Evolutionary conservation across 106 monocot species (phyloP).

Genomic region (Dendrobium nobile): DNA sequence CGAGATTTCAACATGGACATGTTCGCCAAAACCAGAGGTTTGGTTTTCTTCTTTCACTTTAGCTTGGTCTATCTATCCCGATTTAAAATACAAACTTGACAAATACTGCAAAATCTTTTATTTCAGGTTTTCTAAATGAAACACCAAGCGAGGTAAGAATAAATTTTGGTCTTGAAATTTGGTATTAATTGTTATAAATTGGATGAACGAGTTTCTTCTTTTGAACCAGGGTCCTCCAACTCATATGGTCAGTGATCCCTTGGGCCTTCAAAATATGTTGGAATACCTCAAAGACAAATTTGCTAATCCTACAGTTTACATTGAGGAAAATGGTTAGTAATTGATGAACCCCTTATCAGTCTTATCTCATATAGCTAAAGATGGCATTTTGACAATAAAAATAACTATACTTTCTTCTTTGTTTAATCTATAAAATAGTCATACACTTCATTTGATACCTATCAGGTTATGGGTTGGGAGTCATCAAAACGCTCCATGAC

Average conservation of each 20-base stretch:
- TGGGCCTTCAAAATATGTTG: constrained; percentile 36
- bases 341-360: too few species aligned
- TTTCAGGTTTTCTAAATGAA: neutral
- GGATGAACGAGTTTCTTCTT: neutral
- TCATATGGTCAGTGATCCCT: constrained; percentile 14
- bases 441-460: neutral
- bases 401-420: neutral
- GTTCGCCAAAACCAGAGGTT: constrained; percentile 22
- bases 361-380: too few species aligned
- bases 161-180: neutral
- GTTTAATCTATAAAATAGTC: too few species aligned
- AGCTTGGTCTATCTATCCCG: neutral
- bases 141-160: neutral
- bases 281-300: constrained; percentile 34
- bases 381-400: too few species aligned
- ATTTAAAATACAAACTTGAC: neutral
- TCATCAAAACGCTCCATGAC: constrained; percentile 13
- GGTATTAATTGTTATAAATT: neutral
- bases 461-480: neutral
- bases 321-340: constrained; percentile 66
- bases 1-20: constrained; percentile 28
- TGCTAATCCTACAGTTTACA: constrained; percentile 43
- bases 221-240: constrained; percentile 15
- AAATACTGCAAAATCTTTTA: neutral
- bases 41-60: neutral